A percentile compares a stretch with the other conserved stretches of the same genome.
phyloP scores from a whole-genome alignment of 257 asterid genomes.

The Prunella vulgaris region DNA sequence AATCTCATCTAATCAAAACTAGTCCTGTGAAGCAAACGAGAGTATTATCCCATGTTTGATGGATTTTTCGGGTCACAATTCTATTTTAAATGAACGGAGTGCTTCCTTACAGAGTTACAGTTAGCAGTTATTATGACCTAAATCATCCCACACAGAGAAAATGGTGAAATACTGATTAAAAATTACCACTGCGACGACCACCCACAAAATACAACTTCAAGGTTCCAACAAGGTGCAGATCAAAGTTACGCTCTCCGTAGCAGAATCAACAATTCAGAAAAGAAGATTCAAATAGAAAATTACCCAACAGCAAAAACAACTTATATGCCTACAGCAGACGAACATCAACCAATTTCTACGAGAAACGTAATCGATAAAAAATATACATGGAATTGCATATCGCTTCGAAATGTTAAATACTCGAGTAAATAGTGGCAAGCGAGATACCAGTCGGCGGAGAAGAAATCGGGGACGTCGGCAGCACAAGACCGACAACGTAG shows the following conservation, averaged over 20 bases:
- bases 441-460: slow-evolving; percentile 71
- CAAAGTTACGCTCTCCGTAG: not conserved
- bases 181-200: not conserved
- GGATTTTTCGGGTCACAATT: not conserved
- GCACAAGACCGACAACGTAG: slow-evolving; percentile 57
- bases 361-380: not conserved
- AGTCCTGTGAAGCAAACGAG: too few relatives aligned
- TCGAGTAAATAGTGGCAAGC: not conserved
- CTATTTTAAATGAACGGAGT: not conserved
- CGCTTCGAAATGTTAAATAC: not conserved
- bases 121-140: not conserved
- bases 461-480: slow-evolving; percentile 76
- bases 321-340: not conserved
- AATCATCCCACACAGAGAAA: not conserved
- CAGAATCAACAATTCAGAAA: slow-evolving; percentile 3
- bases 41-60: too few relatives aligned
- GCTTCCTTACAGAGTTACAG: not conserved
- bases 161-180: not conserved
- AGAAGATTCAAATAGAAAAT: not conserved
- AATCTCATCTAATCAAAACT: too few relatives aligned
- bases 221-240: not conserved
- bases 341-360: slow-evolving; percentile 7
- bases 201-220: not conserved
- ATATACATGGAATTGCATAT: not conserved
- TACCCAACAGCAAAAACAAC: not conserved